Evolutionary conservation across 1,284 basidiomycete species (phyloP).

Genomic region (Ceratobasidium sp.): DNA sequence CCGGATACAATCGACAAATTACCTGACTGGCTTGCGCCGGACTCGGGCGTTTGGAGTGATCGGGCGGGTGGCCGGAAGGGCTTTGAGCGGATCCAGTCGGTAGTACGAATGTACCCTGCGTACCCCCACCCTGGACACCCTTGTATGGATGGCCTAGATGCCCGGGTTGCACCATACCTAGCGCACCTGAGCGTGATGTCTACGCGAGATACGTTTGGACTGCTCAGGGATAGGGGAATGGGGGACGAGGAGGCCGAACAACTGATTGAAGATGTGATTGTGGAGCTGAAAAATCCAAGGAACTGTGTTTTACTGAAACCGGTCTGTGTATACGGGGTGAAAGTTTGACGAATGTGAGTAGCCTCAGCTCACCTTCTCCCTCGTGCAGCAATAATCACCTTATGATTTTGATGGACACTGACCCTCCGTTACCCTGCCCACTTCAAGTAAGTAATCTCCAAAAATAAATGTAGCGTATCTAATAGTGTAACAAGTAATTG

Average conservation of each 20-base stretch:
- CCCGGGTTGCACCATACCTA: conserved; percentile 12
- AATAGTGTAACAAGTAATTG: too few species aligned
- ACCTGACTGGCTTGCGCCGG: background rate
- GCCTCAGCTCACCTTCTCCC: too few species aligned
- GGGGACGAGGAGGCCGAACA: background rate
- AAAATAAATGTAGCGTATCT: too few species aligned
- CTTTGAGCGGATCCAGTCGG: conserved; percentile 3
- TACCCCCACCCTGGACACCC: conserved; percentile 17
- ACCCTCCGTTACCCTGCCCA: too few species aligned
- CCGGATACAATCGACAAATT: conserved; percentile 23
- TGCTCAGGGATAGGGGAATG: background rate
- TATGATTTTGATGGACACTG: too few species aligned
- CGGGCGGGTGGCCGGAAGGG: background rate
- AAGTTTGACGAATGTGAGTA: conserved; percentile 1
- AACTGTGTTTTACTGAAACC: conserved; percentile 6
- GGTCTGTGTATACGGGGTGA: conserved; percentile 8
- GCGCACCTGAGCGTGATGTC: background rate
- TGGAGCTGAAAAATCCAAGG: background rate
- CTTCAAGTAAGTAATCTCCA: too few species aligned
- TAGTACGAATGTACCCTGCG: background rate
- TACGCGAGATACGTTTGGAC: background rate
- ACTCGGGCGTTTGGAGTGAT: background rate
- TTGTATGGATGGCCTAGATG: background rate
- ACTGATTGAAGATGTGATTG: background rate
- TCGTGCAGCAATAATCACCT: too few species aligned